Evolutionary conservation across 2,329 filamentous ascomycete genomes (phyloP).

Genomic region (Cercospora sp.): DNA sequence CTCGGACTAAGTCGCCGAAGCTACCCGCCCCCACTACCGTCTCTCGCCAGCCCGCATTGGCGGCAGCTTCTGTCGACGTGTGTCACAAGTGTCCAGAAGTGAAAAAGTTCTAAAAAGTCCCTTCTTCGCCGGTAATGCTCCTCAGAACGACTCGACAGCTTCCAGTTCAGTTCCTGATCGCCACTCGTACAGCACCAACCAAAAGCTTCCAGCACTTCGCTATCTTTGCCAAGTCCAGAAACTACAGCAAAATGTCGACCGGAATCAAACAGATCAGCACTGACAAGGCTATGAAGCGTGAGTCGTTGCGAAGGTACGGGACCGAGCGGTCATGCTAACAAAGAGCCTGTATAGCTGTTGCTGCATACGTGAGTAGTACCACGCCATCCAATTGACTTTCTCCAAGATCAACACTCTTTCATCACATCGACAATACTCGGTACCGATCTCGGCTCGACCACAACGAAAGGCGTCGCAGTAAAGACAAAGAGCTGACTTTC

Average conservation of each 20-base stretch:
- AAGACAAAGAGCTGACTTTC: slow-evolving; percentile 2
- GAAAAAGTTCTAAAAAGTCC: slow-evolving; percentile 5
- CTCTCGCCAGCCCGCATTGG: slow-evolving; percentile 3
- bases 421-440: not conserved
- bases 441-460: slow-evolving; percentile 3
- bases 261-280: slow-evolving; percentile 17
- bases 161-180: slow-evolving; percentile 9
- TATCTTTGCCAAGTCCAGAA: not conserved
- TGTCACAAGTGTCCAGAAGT: slow-evolving; percentile 6
- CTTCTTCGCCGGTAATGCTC: slow-evolving; percentile 12
- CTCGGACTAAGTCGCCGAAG: slow-evolving; percentile 10
- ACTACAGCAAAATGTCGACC: slow-evolving; percentile 6
- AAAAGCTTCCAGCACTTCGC: not conserved
- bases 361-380: slow-evolving; percentile 45
- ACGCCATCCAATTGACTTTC: not conserved
- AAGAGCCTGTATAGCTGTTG: slow-evolving; percentile 40
- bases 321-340: not conserved
- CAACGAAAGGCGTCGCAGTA: not conserved
- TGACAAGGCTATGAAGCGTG: slow-evolving; percentile 18
- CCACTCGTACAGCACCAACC: slow-evolving; percentile 1
- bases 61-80: slow-evolving; percentile 7
- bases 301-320: not conserved
- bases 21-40: slow-evolving; percentile 12
- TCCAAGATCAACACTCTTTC: slow-evolving; percentile 1
- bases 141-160: slow-evolving; percentile 7